These are phyloP conservation scores for Termitomyces sp. DNA, from an alignment of 768 basidiomycete genomes.

Conservation along the genomic window DNA sequence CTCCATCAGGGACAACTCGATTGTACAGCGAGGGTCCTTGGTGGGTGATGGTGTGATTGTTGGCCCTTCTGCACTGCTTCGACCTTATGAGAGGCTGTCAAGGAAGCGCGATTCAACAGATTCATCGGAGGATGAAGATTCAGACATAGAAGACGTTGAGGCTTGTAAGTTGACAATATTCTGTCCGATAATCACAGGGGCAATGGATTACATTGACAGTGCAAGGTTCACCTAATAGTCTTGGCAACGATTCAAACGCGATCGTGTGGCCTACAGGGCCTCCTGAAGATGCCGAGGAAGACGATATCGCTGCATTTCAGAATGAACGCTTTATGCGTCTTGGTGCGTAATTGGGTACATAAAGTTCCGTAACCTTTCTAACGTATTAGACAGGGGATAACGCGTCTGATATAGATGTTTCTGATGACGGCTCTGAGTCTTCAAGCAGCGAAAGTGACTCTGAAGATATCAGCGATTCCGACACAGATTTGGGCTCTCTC, in stretches of 20 bases:
- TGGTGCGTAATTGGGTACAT: constrained; percentile 35
- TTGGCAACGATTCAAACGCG: constrained; percentile 74
- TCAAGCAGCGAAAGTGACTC: constrained; percentile 47
- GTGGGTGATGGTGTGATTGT: constrained; percentile 78
- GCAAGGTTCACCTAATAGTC: constrained; percentile 39
- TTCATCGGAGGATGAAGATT: constrained; percentile 39
- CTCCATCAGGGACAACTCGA: constrained; percentile 60
- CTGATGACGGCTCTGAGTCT: constrained; percentile 54
- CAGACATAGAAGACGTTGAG: constrained; percentile 66
- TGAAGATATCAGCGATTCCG: constrained; percentile 35
- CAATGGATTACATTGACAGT: constrained; percentile 27
- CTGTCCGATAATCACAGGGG: not conserved
- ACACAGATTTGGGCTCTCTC: constrained; percentile 27
- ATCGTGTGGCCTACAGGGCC: constrained; percentile 74
- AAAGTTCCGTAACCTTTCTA: not conserved
- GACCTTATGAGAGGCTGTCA: constrained; percentile 73
- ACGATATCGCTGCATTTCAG: constrained; percentile 54
- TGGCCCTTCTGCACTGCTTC: constrained; percentile 64
- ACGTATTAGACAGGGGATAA: constrained; percentile 44
- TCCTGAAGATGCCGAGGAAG: constrained; percentile 58
- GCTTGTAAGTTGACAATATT: constrained; percentile 39
- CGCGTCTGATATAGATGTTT: constrained; percentile 55
- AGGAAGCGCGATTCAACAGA: constrained; percentile 35
- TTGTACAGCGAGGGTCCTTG: constrained; percentile 71
- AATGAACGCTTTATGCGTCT: constrained; percentile 75